Evolutionary conservation across 768 basidiomycete species (phyloP).

Genomic region (Chalciporus pseudorubinellus): DNA sequence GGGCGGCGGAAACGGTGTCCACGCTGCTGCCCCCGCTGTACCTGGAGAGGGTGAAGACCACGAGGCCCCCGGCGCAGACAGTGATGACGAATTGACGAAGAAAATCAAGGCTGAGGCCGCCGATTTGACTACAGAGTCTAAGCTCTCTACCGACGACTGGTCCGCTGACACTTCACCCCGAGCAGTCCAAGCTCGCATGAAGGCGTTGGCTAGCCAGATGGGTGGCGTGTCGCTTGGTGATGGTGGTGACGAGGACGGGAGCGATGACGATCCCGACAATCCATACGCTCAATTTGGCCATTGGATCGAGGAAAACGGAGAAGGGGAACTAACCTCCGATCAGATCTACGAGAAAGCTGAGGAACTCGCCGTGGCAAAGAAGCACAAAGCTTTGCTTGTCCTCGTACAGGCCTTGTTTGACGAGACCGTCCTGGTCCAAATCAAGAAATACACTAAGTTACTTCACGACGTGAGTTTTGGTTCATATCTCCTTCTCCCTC

Average conservation of each 20-base stretch:
- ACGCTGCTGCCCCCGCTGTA: conserved; percentile 37
- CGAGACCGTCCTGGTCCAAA: conserved; percentile 62
- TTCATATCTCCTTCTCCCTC: not conserved
- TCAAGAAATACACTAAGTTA: conserved; percentile 54
- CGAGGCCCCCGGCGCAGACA: conserved; percentile 55
- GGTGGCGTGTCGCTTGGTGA: conserved; percentile 47
- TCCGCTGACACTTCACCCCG: conserved; percentile 88
- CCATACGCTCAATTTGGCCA: conserved; percentile 80
- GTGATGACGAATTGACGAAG: conserved; percentile 84
- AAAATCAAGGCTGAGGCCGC: conserved; percentile 92
- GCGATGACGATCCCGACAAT: conserved; percentile 82
- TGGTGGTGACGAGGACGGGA: conserved; percentile 78
- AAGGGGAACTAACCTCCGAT: conserved; percentile 40
- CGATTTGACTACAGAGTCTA: conserved; percentile 61
- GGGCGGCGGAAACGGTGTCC: conserved; percentile 48
- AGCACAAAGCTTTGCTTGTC: conserved; percentile 85
- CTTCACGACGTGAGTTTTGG: conserved; percentile 71
- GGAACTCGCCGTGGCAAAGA: conserved; percentile 90
- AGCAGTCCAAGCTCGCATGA: conserved; percentile 81
- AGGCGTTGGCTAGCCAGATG: conserved; percentile 60
- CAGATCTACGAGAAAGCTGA: conserved; percentile 86
- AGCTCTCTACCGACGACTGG: conserved; percentile 76
- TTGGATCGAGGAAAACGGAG: conserved; percentile 79
- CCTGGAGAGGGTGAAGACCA: conserved; percentile 43
- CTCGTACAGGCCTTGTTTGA: conserved; percentile 85